A percentile compares a stretch with the other conserved stretches of the same genome.
phyloP scores from a whole-genome alignment of 768 basidiomycete species.

The Lyophyllum atratum region DNA sequence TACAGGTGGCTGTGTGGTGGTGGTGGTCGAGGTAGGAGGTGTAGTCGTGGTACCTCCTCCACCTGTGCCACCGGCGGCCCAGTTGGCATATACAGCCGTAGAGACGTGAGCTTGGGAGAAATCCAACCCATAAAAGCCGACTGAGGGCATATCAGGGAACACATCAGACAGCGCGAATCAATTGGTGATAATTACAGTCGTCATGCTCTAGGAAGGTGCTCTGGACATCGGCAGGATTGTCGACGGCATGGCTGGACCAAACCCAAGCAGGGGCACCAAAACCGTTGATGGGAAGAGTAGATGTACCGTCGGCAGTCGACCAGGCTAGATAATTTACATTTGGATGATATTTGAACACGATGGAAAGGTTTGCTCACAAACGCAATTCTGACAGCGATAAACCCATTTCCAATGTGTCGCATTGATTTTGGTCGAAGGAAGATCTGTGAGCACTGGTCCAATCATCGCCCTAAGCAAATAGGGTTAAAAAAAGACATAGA shows the following conservation, averaged over 20 bases:
- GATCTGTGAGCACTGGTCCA: constrained; percentile 54
- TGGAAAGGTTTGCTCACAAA: constrained; percentile 37
- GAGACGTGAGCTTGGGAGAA: constrained; percentile 49
- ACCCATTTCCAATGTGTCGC: constrained; percentile 70
- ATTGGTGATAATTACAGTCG: constrained; percentile 44
- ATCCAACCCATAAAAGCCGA: constrained; percentile 61
- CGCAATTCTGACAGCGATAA: constrained; percentile 68
- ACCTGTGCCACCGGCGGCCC: constrained; percentile 51
- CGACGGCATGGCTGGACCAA: constrained; percentile 41
- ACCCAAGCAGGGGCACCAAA: constrained; percentile 56
- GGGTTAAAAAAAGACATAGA: neutral
- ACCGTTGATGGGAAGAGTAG: constrained; percentile 35
- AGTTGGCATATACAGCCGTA: constrained; percentile 45
- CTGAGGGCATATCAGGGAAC: constrained; percentile 26
- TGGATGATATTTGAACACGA: neutral
- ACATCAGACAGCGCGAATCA: neutral
- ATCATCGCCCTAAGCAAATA: constrained; percentile 35
- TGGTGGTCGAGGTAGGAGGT: constrained; percentile 31
- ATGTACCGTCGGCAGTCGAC: constrained; percentile 36
- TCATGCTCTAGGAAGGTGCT: constrained; percentile 59
- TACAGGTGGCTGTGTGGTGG: constrained; percentile 34
- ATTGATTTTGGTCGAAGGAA: constrained; percentile 52
- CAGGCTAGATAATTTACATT: constrained; percentile 29
- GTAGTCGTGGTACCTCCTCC: constrained; percentile 32
- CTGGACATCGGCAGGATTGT: constrained; percentile 49